Conservation (phyloP, 352 stramenopile species). For the Phytophthora parvispora region DNA sequence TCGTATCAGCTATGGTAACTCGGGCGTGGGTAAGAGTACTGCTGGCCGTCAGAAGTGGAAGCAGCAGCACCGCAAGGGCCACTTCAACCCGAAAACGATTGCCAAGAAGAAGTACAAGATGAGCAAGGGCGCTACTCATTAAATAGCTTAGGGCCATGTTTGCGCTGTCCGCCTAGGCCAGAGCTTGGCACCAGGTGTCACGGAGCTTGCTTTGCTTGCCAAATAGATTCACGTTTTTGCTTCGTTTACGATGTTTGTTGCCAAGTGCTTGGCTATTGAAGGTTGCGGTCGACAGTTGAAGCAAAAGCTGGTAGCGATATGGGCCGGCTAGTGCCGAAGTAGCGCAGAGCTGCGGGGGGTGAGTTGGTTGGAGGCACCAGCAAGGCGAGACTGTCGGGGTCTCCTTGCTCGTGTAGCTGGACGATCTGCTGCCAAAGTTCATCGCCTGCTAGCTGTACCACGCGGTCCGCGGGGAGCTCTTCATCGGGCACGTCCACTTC, state of each 20-base stretch:
- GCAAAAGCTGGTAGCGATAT: constrained; percentile 63
- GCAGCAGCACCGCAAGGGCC: constrained; percentile 88
- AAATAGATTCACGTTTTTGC: constrained; percentile 57
- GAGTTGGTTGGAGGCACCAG: constrained; percentile 73
- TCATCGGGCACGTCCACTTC: constrained; percentile 48
- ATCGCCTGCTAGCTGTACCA: constrained; percentile 44
- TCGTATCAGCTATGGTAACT: constrained; percentile 91
- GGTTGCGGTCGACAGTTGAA: constrained; percentile 47
- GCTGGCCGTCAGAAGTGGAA: constrained; percentile 97
- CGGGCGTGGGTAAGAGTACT: constrained; percentile 93
- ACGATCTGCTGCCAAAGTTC: constrained; percentile 64
- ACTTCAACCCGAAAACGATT: constrained; percentile 94
- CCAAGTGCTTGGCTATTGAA: constrained; percentile 21
- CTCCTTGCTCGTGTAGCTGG: constrained; percentile 44
- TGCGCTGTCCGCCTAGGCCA: not conserved
- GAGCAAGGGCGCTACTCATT: constrained; percentile 71
- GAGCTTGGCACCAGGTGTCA: constrained; percentile 11
- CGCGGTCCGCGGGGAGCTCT: constrained; percentile 37
- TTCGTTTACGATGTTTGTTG: constrained; percentile 13
- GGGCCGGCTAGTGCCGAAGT: constrained; percentile 57
- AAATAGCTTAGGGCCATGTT: constrained; percentile 27
- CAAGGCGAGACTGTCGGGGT: constrained; percentile 41
- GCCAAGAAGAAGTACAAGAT: constrained; percentile 89
- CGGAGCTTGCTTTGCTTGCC: constrained; percentile 33
- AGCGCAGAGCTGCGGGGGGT: constrained; percentile 69